Base-by-base conservation (phyloP, 768 basidiomycete genomes). In the Rhodotorula taiwanensis region DNA sequence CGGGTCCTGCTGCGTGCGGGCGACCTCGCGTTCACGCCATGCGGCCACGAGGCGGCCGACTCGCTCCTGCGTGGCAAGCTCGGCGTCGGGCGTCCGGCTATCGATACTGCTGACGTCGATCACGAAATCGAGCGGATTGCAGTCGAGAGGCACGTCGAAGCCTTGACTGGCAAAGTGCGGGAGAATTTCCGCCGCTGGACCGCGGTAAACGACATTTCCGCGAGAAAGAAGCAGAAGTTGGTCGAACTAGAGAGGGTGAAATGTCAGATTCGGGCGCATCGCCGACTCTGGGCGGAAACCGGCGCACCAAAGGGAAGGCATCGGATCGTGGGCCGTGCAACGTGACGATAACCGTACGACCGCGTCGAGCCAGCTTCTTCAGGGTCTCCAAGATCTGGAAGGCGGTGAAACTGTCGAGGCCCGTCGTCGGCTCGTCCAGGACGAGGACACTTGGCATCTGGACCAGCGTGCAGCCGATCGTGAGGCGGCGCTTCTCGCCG, bases 241-340 rank as follows among this genome's bases (percentile, higher is more conserved):
- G 52, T 81, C 81, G 70, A 87, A 86, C 54, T 82, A 41, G 8
- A 28, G 15, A 9, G 15, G 11, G 28, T 2, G 14, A 7, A 47
- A 23, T 2, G 16, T 48, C 28, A 30, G 47, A n/a, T 9, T 5
- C 23, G 4, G 43, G 5, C 21, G 13, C 3, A 10, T 7, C 4
- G 25, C 23, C 13, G 23, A n/a, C 43, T 6, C 5, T 9, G 11
- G 78, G 1, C 78, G 70, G 45, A 83, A 79, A 0, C 9, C 0
- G 33, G 21, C 49, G 28, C 31, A 58, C 57, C 25, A 68, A 18
- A 0, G 41, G 18, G 48, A 63, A 69, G 2, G 83, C 83, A 58
- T 83, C 83, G 27, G 82, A 80, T 16, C 83, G 80, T 0, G 85
- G 85, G 55, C 85, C 83, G 67, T 87, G 86, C 55, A 86, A 83